Evolutionary conservation across 257 asterid species (phyloP), one percentile per base, ranked within the genome.

Genomic region (Echium plantagineum): DNA sequence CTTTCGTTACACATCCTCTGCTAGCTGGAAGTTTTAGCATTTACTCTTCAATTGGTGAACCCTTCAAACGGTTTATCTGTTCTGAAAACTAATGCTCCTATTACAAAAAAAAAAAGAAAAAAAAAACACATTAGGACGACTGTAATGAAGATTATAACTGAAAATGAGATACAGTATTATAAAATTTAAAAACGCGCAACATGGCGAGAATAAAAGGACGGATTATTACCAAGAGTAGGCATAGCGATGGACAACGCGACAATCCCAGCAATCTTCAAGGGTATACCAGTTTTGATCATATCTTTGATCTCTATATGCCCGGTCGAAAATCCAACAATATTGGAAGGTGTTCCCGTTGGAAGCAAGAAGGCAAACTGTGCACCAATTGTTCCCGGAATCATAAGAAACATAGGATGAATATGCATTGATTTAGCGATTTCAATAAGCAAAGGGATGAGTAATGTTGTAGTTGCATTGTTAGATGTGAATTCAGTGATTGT

Each of bases 261-360:
- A n/a, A 74, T 73, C 2, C 83, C 95, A 6, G 77, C 77, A 69
- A 87, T 38, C 52, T 90, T 90, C 13, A 90, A 62, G 0, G 94
- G 95, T 5, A 71, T 9, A 38, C 98, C 98, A 0, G 77, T 63
- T 21, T 67, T 61, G 32, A 90, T 46, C 98, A 90, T 87, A 60
- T 90, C 96, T 0, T 21, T 63, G 53, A 85, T 79, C 53, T 90
- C 84, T 16, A 90, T 74, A 57, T 87, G 94, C 0, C 95, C 98
- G 0, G 96, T 85, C 19, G 94, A 52, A 74, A 90, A 90, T 1
- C 98, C 98, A 2, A 90, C 91, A 3, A 85, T 72, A 46, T 90
- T 90, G 0, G 98, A 90, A 15, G 98, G 96, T 4, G 98, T 90
- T 1, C 89, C 83, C 0, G 98, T 90, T 0, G 98, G 96, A 32